Base-by-base conservation (phyloP, 164 flowering plant species). In the Tetrastigma voinierianum region DNA sequence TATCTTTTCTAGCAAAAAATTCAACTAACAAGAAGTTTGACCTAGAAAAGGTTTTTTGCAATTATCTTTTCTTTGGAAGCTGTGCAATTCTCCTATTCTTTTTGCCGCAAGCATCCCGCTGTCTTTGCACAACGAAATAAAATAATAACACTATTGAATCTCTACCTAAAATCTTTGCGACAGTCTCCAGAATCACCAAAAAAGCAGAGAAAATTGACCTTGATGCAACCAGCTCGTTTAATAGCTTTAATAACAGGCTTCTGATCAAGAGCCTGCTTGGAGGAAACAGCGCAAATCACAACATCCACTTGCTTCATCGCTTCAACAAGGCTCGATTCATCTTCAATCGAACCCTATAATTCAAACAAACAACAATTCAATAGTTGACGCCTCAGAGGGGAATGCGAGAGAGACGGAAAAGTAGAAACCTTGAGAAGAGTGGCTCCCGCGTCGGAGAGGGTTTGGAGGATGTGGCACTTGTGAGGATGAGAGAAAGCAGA, bases 271-370 rank as follows among this genome's bases (percentile, higher is more conserved):
- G 58, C 89, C 40, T 86, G 87, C 54, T 74, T 85, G 1, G 88
- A 51, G 0, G 89, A 55, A 64, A 87, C 80, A 15, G 93, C 86
- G 59, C 84, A 87, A 18, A 91, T 91, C 63, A 91, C 95, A 7
- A 89, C 89, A 70, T 89, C 93, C 19, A 89, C 95, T 72, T 72
- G 83, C 76, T 83, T 78, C 52, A 91, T 51, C 0, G 93, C 93
- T 70, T 80, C 81, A 11, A 77, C 46, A 0, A 91, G 70, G 53
- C 82, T 85, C 68, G 65, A 54, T 45, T 79, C 79, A 70, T 91
- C 95, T 51, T 86, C 74, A 53, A 91, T 58, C 3, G 90, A 87
- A 60, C 97, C 97, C 97, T 90, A 62, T 1, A 76, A 49, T 32
- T 23, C 59, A 65, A 12, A 52, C 15, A 48, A 68, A 49, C 17